Conservation (phyloP, 495 filamentous ascomycete genomes). For the Penicillium chermesinum region DNA sequence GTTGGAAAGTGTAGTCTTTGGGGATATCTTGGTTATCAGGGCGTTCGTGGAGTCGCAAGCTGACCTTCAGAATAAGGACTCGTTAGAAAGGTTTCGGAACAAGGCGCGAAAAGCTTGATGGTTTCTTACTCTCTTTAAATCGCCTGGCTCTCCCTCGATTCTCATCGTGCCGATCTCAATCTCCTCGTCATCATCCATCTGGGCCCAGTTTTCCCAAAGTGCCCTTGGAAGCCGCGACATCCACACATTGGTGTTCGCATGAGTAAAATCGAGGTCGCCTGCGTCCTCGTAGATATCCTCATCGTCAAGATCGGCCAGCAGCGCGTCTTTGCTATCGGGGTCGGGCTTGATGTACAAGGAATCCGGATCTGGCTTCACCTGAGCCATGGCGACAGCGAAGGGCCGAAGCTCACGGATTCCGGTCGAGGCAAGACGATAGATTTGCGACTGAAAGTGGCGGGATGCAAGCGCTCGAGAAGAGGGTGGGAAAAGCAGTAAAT, state of each 20-base stretch:
- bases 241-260: constrained; percentile 55
- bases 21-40: constrained; percentile 62
- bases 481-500: background rate
- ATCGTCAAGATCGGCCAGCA: constrained; percentile 58
- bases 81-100: constrained; percentile 1
- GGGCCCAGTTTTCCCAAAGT: constrained; percentile 66
- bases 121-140: constrained; percentile 46
- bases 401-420: background rate
- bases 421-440: background rate
- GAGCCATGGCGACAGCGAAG: constrained; percentile 20
- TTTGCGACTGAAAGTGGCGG: background rate
- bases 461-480: background rate
- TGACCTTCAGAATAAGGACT: constrained; percentile 28
- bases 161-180: constrained; percentile 73
- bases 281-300: constrained; percentile 84
- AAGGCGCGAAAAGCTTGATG: background rate
- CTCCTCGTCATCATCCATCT: constrained; percentile 54
- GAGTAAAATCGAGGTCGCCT: constrained; percentile 74
- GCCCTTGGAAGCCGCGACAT: constrained; percentile 71
- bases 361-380: constrained; percentile 39
- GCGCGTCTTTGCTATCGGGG: constrained; percentile 51
- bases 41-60: constrained; percentile 49
- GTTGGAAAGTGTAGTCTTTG: constrained; percentile 74
- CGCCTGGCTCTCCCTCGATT: constrained; percentile 51
- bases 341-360: constrained; percentile 60